A percentile compares a stretch with the other conserved stretches of the same genome.
phyloP scores from a whole-genome alignment of 2,329 filamentous ascomycete genomes.

The Cadophora gregata region DNA sequence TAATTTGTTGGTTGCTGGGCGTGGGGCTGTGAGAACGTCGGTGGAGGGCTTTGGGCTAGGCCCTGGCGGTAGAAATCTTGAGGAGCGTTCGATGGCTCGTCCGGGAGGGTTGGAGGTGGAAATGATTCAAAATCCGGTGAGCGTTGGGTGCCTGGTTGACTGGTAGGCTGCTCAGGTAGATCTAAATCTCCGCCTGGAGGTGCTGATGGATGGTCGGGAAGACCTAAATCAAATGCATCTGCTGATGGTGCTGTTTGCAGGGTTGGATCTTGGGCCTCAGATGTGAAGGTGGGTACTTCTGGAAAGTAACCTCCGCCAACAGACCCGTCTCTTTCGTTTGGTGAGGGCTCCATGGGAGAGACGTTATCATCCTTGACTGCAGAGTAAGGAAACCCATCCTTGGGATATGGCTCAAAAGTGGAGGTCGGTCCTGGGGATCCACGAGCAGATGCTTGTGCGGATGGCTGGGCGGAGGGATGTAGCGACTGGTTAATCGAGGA shows the following conservation, averaged over 20 bases:
- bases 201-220: slow-evolving; percentile 39
- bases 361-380: slow-evolving; percentile 50
- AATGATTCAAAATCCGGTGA: slow-evolving; percentile 36
- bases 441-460: slow-evolving; percentile 35
- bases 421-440: slow-evolving; percentile 32
- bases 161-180: slow-evolving; percentile 34
- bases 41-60: slow-evolving; percentile 31
- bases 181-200: slow-evolving; percentile 44
- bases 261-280: slow-evolving; percentile 37
- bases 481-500: slow-evolving; percentile 56
- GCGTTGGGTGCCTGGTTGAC: slow-evolving; percentile 45
- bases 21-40: slow-evolving; percentile 28
- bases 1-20: slow-evolving; percentile 20
- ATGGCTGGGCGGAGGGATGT: slow-evolving; percentile 48
- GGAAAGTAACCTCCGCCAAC: slow-evolving; percentile 65
- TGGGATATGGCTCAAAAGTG: slow-evolving; percentile 46
- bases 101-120: slow-evolving; percentile 38
- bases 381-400: slow-evolving; percentile 42
- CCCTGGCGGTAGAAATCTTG: slow-evolving; percentile 29
- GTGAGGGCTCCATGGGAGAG: slow-evolving; percentile 57
- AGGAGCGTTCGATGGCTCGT: slow-evolving; percentile 23
- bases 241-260: slow-evolving; percentile 38
- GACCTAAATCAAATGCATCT: slow-evolving; percentile 35
- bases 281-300: slow-evolving; percentile 47
- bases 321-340: slow-evolving; percentile 52